Conservation (phyloP, 805 yeast genomes). For the Candida nemodendra region DNA sequence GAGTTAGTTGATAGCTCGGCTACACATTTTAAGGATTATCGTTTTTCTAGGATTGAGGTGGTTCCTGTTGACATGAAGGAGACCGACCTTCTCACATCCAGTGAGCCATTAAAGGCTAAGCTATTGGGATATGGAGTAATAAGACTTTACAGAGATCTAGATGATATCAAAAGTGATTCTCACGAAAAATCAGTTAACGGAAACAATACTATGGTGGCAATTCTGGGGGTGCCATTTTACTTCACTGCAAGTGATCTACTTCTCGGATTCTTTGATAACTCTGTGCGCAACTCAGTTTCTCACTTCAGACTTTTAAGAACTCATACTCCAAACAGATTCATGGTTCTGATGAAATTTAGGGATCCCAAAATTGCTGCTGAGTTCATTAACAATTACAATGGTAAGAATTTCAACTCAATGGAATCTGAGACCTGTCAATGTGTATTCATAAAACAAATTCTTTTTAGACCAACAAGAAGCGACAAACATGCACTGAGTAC, state of each 20-base stretch:
- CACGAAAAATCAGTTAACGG: conserved; percentile 31
- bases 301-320: conserved; percentile 74
- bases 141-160: conserved; percentile 59
- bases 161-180: conserved; percentile 24
- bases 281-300: conserved; percentile 50
- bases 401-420: conserved; percentile 76
- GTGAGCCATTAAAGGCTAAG: conserved; percentile 55
- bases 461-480: conserved; percentile 37
- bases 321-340: conserved; percentile 62
- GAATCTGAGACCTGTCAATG: conserved; percentile 87
- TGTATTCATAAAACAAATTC: conserved; percentile 62
- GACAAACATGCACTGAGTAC: conserved; percentile 25
- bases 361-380: conserved; percentile 52
- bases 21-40: conserved; percentile 27
- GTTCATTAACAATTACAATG: conserved; percentile 67
- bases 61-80: conserved; percentile 30
- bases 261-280: conserved; percentile 70
- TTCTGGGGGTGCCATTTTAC: conserved; percentile 84
- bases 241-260: conserved; percentile 81
- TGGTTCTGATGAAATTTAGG: conserved; percentile 76
- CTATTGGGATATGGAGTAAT: conserved; percentile 75
- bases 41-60: conserved; percentile 36
- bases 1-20: conserved; percentile 2
- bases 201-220: conserved; percentile 69
- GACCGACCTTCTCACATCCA: conserved; percentile 10